Evolutionary conservation across 352 stramenopile species (phyloP), one percentile per base, ranked within the genome.

Genomic region (Globisporangium ultimum): DNA sequence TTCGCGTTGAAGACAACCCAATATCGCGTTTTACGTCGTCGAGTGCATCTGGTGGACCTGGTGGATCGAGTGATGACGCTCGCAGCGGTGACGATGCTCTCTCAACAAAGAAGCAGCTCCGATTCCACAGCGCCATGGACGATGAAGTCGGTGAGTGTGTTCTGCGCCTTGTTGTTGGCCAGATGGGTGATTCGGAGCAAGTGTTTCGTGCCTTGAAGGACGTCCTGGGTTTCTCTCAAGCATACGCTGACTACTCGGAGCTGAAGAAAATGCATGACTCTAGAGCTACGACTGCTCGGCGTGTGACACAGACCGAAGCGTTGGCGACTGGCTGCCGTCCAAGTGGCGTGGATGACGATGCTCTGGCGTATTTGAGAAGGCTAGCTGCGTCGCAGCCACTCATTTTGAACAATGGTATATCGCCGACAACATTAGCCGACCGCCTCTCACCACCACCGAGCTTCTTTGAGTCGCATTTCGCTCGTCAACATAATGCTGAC

Each of bases 1-100:
- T 84, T 34, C 79, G 76, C 42, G 78, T 88, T 1, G 84, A 92
- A 12, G 89, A 97, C 65, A 82, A 97, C 53, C 73, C 80, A 4
- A 77, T 94, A 34, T 67, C 98, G 52, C 76, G 84, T 11, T 92
- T 94, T 55, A 76, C 97, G 11, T 90, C 91, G 4, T 97, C 13
- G 76, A 74, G 43, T 63, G 59, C 24, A 32, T 32, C 24, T 32
- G 24, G 24, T 32, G 24, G 24, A 32, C 24, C 24, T 32, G 24
- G 24, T 32, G 24, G 24, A 32, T 32, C 24, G 24, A 32, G 24
- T 32, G 24, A 32, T 32, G 24, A 32, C 24, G 24, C 24, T 32
- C 24, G 24, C 24, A 32, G 24, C 5, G 24, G 24, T 7, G 58
- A 78, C 9, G 69, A 73, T 38, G 47, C 80, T 3, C 47, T 85